Evolutionary conservation across 208 protist species (phyloP), one percentile per base, ranked within the genome.

Genomic region (Novymonas esmeraldas): DNA sequence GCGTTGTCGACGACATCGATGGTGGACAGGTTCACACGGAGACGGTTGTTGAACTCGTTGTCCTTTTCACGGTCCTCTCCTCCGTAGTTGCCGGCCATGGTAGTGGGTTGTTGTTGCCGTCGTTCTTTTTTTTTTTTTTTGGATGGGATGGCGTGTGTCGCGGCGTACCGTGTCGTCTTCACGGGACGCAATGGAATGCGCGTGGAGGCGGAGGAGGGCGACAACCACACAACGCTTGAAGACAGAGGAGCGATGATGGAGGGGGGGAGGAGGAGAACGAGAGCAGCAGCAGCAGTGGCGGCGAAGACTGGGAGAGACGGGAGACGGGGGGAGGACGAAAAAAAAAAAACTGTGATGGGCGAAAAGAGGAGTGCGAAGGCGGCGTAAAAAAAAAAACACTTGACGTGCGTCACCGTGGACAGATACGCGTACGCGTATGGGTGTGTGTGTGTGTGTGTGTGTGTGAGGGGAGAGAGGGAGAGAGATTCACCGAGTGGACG

Each of bases 21-120:
- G 26, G 33, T 54, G 24, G 60, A 56, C 6, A 74, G 44, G 58
- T 74, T 57, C 28, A 74, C 68, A 38, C 68, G 58, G 41, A 74
- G 68, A 22, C 68, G 68, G 36, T 24, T 63, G 52, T 62, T 67
- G 6, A 68, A 55, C 50, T 66, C 68, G 38, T 62, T 63, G 42
- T 68, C 59, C 54, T 74, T 74, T 45, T 67, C 68, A 3, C 50
- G 44, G 28, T 74, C 68, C 55, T 68, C 62, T 50, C 39, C 56
- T 42, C 44, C 45, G 54, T 39, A 36, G 36, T 41, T 60, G 42
- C n/a, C 59, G 24, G 60, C 68, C 60, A 74, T 74, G 50, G 5
- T 18, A 14, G n/a, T 58, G 52, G 34, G 33, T 52, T 33, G 16
- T 11, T 2, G 42, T 46, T 46, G 42, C 42, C 42, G n/a, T n/a